Percentiles rank a stretch among this genome's conserved stretches.
These are phyloP conservation scores for Mycosphaerella sp. DNA, from an alignment of 2,329 filamentous ascomycete species.

Conservation along the genomic window DNA sequence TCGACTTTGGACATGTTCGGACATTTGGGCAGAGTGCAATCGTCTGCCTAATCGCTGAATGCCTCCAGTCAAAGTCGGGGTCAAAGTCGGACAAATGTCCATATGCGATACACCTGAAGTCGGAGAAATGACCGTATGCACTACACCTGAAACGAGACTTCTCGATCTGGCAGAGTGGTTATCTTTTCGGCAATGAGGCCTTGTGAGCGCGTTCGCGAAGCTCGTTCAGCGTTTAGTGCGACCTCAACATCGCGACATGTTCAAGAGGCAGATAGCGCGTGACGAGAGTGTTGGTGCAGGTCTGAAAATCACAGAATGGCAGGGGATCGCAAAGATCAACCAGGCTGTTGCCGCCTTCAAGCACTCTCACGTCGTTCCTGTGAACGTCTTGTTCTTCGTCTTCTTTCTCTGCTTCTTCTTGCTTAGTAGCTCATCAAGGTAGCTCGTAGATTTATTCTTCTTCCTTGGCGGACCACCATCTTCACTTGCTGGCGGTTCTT, in stretches of 20 bases:
- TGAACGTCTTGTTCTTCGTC: neutral
- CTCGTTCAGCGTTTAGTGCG: no score
- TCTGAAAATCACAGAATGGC: no score
- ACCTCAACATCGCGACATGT: no score
- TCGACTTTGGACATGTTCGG: neutral
- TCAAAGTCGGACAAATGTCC: neutral
- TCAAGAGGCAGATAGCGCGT: no score
- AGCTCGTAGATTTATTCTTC: conserved; percentile 31
- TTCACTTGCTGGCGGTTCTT: conserved; percentile 5
- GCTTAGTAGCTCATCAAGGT: conserved; percentile 52
- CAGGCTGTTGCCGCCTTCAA: no score
- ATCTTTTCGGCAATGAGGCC: neutral
- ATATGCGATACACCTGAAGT: neutral
- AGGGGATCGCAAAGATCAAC: no score
- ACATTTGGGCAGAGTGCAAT: neutral
- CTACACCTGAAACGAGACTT: neutral
- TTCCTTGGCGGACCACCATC: conserved; percentile 11
- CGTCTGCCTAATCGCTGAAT: neutral
- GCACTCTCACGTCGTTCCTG: no score
- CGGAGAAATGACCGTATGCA: no score
- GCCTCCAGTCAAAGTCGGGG: neutral
- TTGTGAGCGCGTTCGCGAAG: neutral
- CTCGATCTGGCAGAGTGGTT: neutral
- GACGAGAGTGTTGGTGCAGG: no score
- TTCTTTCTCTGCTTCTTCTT: conserved; percentile 44